Percentiles rank a stretch among this genome's conserved stretches.
These are phyloP conservation scores for Juglanconis sp. DNA, from an alignment of 2,329 filamentous ascomycete genomes.

Conservation along the genomic window DNA sequence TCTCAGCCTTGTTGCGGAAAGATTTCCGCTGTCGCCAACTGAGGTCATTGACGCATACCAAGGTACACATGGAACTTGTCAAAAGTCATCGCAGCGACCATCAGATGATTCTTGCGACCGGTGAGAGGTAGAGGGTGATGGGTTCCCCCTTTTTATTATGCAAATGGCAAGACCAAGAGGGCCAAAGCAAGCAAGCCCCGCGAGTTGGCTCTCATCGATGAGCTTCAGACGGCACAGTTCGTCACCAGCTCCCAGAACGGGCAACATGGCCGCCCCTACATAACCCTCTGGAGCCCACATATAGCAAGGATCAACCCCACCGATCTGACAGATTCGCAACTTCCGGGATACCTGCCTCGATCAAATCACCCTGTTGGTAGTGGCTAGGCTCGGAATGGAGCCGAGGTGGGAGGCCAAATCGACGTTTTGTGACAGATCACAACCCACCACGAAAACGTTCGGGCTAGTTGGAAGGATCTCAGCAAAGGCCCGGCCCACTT, in stretches of 20 bases:
- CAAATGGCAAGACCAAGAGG: conserved; percentile 1
- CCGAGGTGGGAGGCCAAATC: conserved; percentile 7
- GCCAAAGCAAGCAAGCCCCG: background rate
- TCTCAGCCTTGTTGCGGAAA: conserved; percentile 2
- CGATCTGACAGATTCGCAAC: conserved; percentile 14
- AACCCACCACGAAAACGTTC: conserved; percentile 13
- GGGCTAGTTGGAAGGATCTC: background rate
- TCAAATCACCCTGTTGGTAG: conserved; percentile 4
- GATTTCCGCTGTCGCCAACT: background rate
- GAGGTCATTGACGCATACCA: too few species aligned
- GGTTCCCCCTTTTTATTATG: conserved; percentile 1
- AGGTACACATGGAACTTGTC: too few species aligned
- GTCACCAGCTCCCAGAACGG: conserved; percentile 4
- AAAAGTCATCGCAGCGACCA: background rate
- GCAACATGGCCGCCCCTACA: conserved; percentile 1
- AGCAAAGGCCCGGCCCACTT: conserved; percentile 8
- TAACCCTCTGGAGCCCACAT: background rate
- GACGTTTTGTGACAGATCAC: conserved; percentile 15
- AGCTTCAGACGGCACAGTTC: background rate
- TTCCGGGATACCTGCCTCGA: conserved; percentile 4
- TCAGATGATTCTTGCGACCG: background rate
- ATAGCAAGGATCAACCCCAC: conserved; percentile 10
- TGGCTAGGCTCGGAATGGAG: conserved; percentile 12
- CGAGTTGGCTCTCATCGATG: background rate
- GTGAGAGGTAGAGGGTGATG: conserved; percentile 9